Evolutionary conservation across 768 basidiomycete genomes (phyloP).

Genomic region (Lentinula boryana): DNA sequence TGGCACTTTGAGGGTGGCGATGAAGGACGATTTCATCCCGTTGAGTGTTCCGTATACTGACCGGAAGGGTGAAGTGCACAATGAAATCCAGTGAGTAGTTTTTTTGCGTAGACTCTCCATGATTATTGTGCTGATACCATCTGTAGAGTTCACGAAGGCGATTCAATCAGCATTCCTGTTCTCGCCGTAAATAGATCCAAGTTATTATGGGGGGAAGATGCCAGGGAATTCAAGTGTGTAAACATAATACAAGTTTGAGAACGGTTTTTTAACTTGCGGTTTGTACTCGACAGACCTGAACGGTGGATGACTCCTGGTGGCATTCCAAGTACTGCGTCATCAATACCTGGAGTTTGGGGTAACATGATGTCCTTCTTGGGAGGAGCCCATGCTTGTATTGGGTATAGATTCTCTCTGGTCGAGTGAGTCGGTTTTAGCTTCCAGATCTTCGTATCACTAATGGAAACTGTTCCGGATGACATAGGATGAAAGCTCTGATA

Average conservation of each 20-base stretch:
- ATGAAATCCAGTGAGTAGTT: slow-evolving; percentile 30
- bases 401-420: slow-evolving; percentile 56
- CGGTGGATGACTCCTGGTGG: slow-evolving; percentile 38
- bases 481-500: slow-evolving; percentile 35
- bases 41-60: slow-evolving; percentile 40
- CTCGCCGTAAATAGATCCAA: slow-evolving; percentile 43
- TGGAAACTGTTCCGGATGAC: background rate
- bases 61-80: slow-evolving; percentile 30
- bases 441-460: background rate
- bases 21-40: slow-evolving; percentile 48
- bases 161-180: slow-evolving; percentile 45
- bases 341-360: slow-evolving; percentile 58
- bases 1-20: slow-evolving; percentile 34
- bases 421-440: slow-evolving; percentile 33
- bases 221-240: slow-evolving; percentile 49
- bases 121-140: background rate
- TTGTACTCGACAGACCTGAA: slow-evolving; percentile 44
- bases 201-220: slow-evolving; percentile 59
- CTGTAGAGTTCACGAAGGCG: slow-evolving; percentile 36
- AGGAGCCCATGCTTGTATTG: slow-evolving; percentile 62
- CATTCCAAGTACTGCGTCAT: slow-evolving; percentile 32
- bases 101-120: background rate
- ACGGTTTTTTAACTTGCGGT: background rate
- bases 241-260: background rate
- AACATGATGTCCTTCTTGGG: slow-evolving; percentile 58